Base-by-base conservation (phyloP, 1,284 basidiomycete species). In the Phaffia rhodozyma region DNA sequence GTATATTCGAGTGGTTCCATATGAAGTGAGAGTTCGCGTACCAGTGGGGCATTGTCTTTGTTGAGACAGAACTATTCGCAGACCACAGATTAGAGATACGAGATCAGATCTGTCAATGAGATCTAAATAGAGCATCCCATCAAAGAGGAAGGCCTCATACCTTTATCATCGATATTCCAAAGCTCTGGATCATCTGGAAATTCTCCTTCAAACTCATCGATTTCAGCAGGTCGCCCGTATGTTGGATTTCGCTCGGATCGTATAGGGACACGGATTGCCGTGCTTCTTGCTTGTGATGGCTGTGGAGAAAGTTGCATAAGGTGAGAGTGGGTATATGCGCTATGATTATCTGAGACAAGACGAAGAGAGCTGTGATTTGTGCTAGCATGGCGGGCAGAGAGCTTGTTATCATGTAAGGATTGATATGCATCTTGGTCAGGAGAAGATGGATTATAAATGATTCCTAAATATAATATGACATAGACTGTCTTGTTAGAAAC, bases 141-240 rank as follows among this genome's bases (percentile, higher is more conserved):
- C 32, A n/a, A 27, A 54, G 23, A n/a, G 13, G 30, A n/a, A 25
- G 20, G n/a, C 3, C 9, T 27, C 55, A 6, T 13, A 63, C 61
- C 48, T 30, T 52, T 34, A 18, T 59, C 50, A 16, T 59, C 57
- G 23, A 63, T 25, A 0, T 23, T 58, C 4, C 43, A 5, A 20
- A 64, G 58, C 6, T 47, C 63, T 2, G 47, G 11, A 5, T 56
- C 64, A 32, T 62, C 64, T 29, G 60, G 60, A 43, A 66, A 66
- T n/a, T 11, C 64, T 38, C 23, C 11, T 16, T 66, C 64, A 34
- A 49, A 66, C 49, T 66, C 64, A 52, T 66, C 64, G 16, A 49
- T 27, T 20, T 25, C 20, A 18, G 38, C 63, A 43, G 13, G 13
- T 43, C 5, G 43, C 51, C 38, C 50, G 18, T 27, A 23, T 30